Evolutionary conservation across 2,329 filamentous ascomycete genomes (phyloP).

Genomic region (Alternaria brassicae): DNA sequence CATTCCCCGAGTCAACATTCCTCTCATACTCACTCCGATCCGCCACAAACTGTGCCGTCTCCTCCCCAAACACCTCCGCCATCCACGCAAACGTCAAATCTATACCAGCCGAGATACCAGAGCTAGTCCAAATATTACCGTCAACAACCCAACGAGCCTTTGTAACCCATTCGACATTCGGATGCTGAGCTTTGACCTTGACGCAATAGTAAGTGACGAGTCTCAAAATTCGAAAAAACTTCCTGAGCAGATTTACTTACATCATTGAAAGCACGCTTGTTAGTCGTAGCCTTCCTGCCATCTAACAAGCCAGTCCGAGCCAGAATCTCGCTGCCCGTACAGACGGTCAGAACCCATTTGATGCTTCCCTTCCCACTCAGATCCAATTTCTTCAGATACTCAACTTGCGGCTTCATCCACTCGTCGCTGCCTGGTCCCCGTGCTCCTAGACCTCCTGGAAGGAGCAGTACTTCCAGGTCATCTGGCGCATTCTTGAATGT

Average conservation of each 20-base stretch:
- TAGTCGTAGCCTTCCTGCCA: slow-evolving; percentile 68
- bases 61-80: slow-evolving; percentile 60
- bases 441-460: slow-evolving; percentile 68
- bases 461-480: slow-evolving; percentile 67
- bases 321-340: slow-evolving; percentile 68
- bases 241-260: slow-evolving; percentile 2
- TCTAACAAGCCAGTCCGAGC: slow-evolving; percentile 68
- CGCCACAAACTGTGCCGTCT: slow-evolving; percentile 58
- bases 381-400: slow-evolving; percentile 57
- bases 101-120: slow-evolving; percentile 69
- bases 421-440: slow-evolving; percentile 37
- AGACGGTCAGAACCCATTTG: slow-evolving; percentile 68
- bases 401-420: slow-evolving; percentile 48
- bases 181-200: slow-evolving; percentile 56
- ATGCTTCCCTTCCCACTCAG: slow-evolving; percentile 52
- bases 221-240: background rate
- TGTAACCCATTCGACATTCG: slow-evolving; percentile 65
- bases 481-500: slow-evolving; percentile 61
- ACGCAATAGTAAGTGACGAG: background rate
- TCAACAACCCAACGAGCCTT: slow-evolving; percentile 70
- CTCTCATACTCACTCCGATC: slow-evolving; percentile 66
- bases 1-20: slow-evolving; percentile 57
- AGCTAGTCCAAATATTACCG: slow-evolving; percentile 71
- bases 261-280: slow-evolving; percentile 64
- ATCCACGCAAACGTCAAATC: slow-evolving; percentile 68